phyloP scores from a whole-genome alignment of 2,329 filamentous ascomycete genomes.

The Diaporthe sp. region DNA sequence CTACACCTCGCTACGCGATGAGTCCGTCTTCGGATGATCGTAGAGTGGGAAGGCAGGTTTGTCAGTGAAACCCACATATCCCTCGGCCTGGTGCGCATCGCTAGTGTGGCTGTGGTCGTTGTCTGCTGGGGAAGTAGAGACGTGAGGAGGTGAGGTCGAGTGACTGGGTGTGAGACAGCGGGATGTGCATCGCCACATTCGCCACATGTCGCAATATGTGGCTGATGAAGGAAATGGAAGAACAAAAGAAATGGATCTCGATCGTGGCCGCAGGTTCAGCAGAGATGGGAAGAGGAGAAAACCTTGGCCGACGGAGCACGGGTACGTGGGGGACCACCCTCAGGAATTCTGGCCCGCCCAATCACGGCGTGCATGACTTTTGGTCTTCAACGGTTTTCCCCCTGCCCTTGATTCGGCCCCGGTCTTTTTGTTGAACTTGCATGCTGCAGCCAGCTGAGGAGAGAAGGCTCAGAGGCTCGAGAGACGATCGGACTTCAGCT shows the following conservation, averaged over 20 bases:
- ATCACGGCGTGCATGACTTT: slow-evolving; percentile 14
- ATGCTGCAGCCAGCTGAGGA: neutral
- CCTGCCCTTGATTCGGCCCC: neutral
- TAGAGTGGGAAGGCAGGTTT: too few species aligned
- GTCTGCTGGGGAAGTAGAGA: neutral
- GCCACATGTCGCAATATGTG: slow-evolving; percentile 12
- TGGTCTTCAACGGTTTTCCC: neutral
- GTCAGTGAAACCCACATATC: neutral
- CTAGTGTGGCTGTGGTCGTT: slow-evolving; percentile 15
- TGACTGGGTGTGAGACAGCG: neutral
- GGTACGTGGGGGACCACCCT: slow-evolving; percentile 18
- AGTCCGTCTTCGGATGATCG: neutral
- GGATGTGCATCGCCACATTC: slow-evolving; percentile 8
- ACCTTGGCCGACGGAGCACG: neutral
- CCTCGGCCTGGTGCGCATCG: neutral
- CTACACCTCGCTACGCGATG: neutral
- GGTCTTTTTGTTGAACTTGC: neutral
- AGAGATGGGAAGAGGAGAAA: neutral
- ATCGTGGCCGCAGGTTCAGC: slow-evolving; percentile 3
- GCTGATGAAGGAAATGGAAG: neutral
- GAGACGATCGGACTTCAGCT: neutral
- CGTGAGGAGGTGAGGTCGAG: neutral
- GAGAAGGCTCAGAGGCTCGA: neutral
- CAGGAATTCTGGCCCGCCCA: neutral
- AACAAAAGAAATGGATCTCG: slow-evolving; percentile 25